These are phyloP conservation scores for Blepharisma undulans DNA, from an alignment of 169 alveolate species.

Conservation along the genomic window DNA sequence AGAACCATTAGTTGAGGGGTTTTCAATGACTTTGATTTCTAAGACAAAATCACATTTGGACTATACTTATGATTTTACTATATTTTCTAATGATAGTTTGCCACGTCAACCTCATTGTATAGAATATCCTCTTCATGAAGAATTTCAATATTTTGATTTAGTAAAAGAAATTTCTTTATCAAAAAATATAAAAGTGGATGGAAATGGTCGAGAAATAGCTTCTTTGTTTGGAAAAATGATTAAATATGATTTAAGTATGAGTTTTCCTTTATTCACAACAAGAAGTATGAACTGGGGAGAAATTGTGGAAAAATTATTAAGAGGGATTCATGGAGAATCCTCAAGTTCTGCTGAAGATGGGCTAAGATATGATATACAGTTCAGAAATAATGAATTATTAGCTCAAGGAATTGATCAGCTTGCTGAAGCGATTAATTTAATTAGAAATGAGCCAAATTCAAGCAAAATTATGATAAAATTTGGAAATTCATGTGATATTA, in stretches of 20 bases:
- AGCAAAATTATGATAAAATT: slow-evolving; percentile 94
- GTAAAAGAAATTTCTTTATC: slow-evolving; percentile 89
- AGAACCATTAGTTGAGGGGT: slow-evolving; percentile 53
- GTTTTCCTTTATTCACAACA: slow-evolving; percentile 96
- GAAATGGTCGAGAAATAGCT: slow-evolving; percentile 90
- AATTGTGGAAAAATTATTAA: slow-evolving; percentile 93
- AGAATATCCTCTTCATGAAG: slow-evolving; percentile 84
- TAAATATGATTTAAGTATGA: slow-evolving; percentile 92
- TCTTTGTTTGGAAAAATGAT: slow-evolving; percentile 93
- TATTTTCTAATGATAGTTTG: slow-evolving; percentile 41
- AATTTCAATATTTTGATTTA: slow-evolving; percentile 92
- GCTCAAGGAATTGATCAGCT: slow-evolving; percentile 96
- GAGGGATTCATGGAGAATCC: slow-evolving; percentile 93
- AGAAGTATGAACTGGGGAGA: slow-evolving; percentile 94
- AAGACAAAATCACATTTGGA: slow-evolving; percentile 57
- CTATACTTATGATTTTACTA: slow-evolving; percentile 74
- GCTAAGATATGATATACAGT: slow-evolving; percentile 96
- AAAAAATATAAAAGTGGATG: slow-evolving; percentile 90
- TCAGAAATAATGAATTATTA: slow-evolving; percentile 95
- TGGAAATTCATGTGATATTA: slow-evolving; percentile 98
- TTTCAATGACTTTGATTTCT: slow-evolving; percentile 56
- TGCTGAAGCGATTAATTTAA: slow-evolving; percentile 80
- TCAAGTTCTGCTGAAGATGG: slow-evolving; percentile 96
- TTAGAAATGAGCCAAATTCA: slow-evolving; percentile 93
- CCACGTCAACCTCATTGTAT: slow-evolving; percentile 31